A percentile compares a stretch with the other conserved stretches of the same genome.
Evolutionary conservation across 2,329 filamentous ascomycete genomes (phyloP).

Genomic region (Sarocladium kiliense): DNA sequence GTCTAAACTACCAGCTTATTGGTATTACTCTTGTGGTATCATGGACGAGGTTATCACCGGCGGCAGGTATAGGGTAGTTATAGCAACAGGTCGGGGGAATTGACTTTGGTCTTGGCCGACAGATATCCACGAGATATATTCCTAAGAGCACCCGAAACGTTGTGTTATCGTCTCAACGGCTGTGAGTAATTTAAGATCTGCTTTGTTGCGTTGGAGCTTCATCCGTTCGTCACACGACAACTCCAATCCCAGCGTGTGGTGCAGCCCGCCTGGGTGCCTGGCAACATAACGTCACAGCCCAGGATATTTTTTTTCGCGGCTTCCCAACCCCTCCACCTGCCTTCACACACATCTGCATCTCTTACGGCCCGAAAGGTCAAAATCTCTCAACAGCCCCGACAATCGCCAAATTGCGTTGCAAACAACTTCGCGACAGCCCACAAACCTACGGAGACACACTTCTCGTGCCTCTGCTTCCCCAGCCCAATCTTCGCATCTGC

Average conservation of each 20-base stretch:
- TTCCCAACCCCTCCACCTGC: neutral
- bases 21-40: neutral
- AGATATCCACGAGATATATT: neutral
- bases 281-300: constrained; percentile 5
- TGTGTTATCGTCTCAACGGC: too few relatives aligned
- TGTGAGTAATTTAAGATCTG: too few relatives aligned
- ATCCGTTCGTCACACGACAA: neutral
- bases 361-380: constrained; percentile 9
- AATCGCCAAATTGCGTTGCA: neutral
- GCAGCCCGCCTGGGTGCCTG: neutral
- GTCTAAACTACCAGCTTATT: too few relatives aligned
- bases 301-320: constrained; percentile 6
- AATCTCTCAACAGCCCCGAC: neutral
- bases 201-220: too few relatives aligned
- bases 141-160: neutral
- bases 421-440: neutral
- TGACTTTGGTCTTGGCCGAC: neutral
- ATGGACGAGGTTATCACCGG: neutral
- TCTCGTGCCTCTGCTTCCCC: neutral
- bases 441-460: neutral
- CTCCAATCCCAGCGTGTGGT: neutral
- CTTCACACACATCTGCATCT: constrained; percentile 4
- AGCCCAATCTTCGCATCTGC: neutral
- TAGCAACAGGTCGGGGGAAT: neutral
- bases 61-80: neutral